Evolutionary conservation across 371 early-diverging fungal species (phyloP).

Genomic region (Lichtheimia hyalospora): DNA sequence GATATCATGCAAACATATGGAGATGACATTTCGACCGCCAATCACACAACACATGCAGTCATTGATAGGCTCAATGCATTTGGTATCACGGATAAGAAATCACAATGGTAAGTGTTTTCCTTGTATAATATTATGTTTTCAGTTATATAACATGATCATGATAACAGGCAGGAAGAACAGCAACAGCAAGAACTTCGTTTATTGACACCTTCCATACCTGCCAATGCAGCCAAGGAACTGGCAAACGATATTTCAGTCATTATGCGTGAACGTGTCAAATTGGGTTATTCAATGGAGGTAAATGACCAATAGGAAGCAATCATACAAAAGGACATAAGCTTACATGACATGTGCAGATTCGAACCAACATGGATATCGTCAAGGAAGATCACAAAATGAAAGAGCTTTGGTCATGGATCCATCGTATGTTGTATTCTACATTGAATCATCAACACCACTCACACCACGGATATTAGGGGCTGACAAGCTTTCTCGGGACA

Average conservation of each 20-base stretch:
- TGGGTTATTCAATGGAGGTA: conserved; percentile 80
- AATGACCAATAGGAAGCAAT: not conserved
- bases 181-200: not conserved
- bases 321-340: conserved; percentile 12
- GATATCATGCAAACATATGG: conserved; percentile 18
- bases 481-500: conserved; percentile 55
- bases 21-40: not conserved
- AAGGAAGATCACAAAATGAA: conserved; percentile 39
- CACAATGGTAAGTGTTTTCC: not conserved
- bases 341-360: conserved; percentile 23
- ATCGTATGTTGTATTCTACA: conserved; percentile 28
- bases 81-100: not conserved
- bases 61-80: not conserved
- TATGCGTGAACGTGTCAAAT: conserved; percentile 71
- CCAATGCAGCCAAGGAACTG: conserved; percentile 15
- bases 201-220: not conserved
- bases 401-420: conserved; percentile 80
- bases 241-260: conserved; percentile 73
- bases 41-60: not conserved
- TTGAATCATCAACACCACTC: too few relatives aligned
- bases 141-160: not conserved
- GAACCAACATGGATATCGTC: conserved; percentile 39
- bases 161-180: not conserved
- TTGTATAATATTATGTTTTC: not conserved
- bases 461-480: conserved; percentile 33